These are phyloP conservation scores for Saturnispora hagleri DNA, from an alignment of 805 yeast species.

Conservation along the genomic window DNA sequence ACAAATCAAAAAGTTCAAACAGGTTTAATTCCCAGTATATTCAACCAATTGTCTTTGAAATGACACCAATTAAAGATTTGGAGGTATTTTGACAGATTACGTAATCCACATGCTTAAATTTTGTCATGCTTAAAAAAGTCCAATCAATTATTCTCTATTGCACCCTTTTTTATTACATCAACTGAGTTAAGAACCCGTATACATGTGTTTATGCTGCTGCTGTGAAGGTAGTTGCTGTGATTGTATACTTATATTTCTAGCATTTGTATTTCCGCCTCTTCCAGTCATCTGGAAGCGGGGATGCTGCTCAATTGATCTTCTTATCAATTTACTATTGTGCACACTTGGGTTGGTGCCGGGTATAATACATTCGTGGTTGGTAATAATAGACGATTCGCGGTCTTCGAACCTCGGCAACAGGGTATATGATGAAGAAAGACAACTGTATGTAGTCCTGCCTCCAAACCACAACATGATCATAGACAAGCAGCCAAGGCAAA, in stretches of 20 bases:
- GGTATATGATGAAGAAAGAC: conserved; percentile 22
- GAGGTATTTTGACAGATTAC: not conserved
- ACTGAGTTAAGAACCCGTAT: not conserved
- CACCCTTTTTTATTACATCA: not conserved
- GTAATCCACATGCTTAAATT: not conserved
- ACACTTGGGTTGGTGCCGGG: conserved; percentile 64
- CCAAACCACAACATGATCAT: conserved; percentile 11
- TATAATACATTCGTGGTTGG: conserved; percentile 56
- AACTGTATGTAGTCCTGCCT: conserved; percentile 22
- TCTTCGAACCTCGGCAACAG: conserved; percentile 5
- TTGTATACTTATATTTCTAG: conserved; percentile 56
- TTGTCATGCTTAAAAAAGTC: not conserved
- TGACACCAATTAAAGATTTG: not conserved
- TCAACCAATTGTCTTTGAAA: not conserved
- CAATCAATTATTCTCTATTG: not conserved
- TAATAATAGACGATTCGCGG: conserved; percentile 46
- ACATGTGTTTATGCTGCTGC: conserved; percentile 22
- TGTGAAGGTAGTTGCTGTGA: conserved; percentile 38
- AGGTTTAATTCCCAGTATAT: not conserved
- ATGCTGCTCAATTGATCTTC: conserved; percentile 55
- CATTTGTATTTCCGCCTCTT: conserved; percentile 68
- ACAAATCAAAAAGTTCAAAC: not conserved
- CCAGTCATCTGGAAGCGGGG: conserved; percentile 74
- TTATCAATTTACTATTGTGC: conserved; percentile 57
- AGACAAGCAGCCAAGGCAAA: conserved; percentile 21